These are phyloP conservation scores for Eucalyptus decipiens DNA, from an alignment of 345 rosid genomes.

Conservation along the genomic window DNA sequence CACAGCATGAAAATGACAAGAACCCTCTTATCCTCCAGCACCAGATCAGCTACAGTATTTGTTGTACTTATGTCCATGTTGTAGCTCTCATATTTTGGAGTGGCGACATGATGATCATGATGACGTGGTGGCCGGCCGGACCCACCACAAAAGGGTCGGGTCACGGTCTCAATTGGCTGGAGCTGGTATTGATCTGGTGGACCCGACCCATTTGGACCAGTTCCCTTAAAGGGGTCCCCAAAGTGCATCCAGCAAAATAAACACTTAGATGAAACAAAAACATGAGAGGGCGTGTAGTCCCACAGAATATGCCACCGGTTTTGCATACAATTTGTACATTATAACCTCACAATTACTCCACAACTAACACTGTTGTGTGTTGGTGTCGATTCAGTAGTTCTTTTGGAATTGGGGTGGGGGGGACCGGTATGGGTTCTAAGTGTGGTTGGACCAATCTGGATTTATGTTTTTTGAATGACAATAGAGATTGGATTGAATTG, in stretches of 20 bases:
- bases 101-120: neutral
- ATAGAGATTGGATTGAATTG: neutral
- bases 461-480: neutral
- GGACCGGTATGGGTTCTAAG: neutral
- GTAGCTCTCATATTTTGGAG: neutral
- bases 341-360: neutral
- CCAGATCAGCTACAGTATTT: neutral
- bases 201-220: conserved; percentile 18
- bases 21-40: neutral
- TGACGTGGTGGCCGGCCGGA: neutral
- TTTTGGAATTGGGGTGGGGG: neutral
- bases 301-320: neutral
- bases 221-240: neutral
- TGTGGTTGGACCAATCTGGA: neutral
- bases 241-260: neutral
- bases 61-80: neutral
- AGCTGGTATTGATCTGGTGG: neutral
- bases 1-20: neutral
- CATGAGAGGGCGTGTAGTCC: neutral
- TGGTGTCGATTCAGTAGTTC: neutral
- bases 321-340: neutral
- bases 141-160: neutral
- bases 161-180: neutral
- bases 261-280: neutral
- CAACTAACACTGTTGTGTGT: neutral